phyloP scores from a whole-genome alignment of 805 yeast genomes.

The Saccharomycopsis sp. region DNA sequence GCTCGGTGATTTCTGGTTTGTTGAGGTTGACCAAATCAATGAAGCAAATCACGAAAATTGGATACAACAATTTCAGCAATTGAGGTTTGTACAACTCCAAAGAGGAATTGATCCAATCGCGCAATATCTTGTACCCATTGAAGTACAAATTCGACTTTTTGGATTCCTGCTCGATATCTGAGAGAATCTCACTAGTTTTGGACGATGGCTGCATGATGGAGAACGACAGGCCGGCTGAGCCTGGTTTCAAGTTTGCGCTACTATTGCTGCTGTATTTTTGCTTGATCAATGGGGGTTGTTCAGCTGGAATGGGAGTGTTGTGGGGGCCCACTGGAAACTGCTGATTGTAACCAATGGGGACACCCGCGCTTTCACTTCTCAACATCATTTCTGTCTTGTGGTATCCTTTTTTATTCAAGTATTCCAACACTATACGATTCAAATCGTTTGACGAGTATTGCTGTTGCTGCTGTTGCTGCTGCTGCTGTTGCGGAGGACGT shows the following conservation, averaged over 20 bases:
- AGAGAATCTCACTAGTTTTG: slow-evolving; percentile 9
- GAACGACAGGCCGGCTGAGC: too few relatives aligned
- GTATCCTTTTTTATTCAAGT: slow-evolving; percentile 87
- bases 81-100: slow-evolving; percentile 89
- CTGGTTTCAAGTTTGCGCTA: slow-evolving; percentile 21
- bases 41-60: slow-evolving; percentile 85
- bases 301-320: slow-evolving; percentile 26
- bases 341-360: slow-evolving; percentile 32
- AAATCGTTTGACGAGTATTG: slow-evolving; percentile 77
- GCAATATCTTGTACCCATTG: slow-evolving; percentile 72
- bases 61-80: slow-evolving; percentile 73
- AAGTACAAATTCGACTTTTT: slow-evolving; percentile 62
- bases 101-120: slow-evolving; percentile 86
- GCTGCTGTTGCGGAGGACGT: too few relatives aligned
- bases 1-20: slow-evolving; percentile 53
- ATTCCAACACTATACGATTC: slow-evolving; percentile 86
- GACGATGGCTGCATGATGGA: slow-evolving; percentile 1
- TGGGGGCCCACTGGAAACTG: slow-evolving; percentile 43
- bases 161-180: slow-evolving; percentile 28
- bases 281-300: slow-evolving; percentile 21
- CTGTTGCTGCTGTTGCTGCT: slow-evolving; percentile 6
- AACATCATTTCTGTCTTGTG: slow-evolving; percentile 91
- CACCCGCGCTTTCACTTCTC: slow-evolving; percentile 58
- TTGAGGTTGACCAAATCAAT: slow-evolving; percentile 61
- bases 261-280: slow-evolving; percentile 19